These are phyloP conservation scores for Rosa lucieae DNA, from an alignment of 306 rosid species.

Conservation along the genomic window DNA sequence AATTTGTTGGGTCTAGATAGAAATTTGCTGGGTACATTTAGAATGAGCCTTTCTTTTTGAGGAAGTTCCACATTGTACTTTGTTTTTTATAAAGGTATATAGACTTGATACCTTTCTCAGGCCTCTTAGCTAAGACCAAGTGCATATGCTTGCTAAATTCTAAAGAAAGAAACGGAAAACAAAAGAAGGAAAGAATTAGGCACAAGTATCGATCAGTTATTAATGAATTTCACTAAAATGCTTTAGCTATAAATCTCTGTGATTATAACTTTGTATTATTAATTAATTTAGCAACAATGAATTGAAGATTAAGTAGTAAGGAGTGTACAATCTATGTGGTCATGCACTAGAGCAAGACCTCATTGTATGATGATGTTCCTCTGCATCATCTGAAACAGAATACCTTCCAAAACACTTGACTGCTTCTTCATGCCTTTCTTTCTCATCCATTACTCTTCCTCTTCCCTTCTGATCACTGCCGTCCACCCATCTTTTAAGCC, in stretches of 20 bases:
- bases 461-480: constrained; percentile 46
- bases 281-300: background rate
- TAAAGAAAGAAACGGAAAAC: background rate
- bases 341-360: constrained; percentile 53
- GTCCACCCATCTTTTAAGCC: constrained; percentile 58
- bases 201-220: background rate
- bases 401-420: constrained; percentile 30
- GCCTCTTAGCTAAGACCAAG: background rate
- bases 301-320: background rate
- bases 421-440: constrained; percentile 28
- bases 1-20: no score
- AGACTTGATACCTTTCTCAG: background rate
- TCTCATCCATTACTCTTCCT: constrained; percentile 38
- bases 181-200: background rate
- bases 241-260: background rate
- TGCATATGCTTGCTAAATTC: background rate
- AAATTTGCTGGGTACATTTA: no score
- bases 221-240: background rate
- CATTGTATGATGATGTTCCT: constrained; percentile 37
- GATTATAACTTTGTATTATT: background rate
- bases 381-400: constrained; percentile 29
- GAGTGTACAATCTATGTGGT: background rate
- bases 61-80: no score
- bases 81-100: no score
- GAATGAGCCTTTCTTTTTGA: no score